Evolutionary conservation across 2,329 filamentous ascomycete species (phyloP).

Genomic region (Akanthomyces lecanii): DNA sequence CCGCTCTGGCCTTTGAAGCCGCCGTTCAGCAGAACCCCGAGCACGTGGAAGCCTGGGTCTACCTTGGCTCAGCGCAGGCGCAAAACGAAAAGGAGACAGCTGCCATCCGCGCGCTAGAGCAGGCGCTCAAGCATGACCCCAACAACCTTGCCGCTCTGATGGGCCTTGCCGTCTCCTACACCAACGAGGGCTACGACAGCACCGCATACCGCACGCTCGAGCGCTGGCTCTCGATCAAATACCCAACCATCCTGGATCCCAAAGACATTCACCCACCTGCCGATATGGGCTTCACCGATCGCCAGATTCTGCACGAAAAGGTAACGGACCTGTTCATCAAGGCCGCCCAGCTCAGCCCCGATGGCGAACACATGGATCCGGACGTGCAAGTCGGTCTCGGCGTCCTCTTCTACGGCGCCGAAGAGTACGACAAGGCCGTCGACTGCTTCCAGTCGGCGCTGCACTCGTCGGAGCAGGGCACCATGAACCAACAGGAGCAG

Average conservation of each 20-base stretch:
- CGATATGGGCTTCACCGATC: constrained; percentile 94
- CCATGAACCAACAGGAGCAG: constrained; percentile 78
- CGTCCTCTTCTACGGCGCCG: constrained; percentile 94
- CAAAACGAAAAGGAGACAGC: constrained; percentile 98
- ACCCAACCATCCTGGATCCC: constrained; percentile 74
- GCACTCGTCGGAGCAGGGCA: constrained; percentile 76
- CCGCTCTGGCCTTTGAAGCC: constrained; percentile 91
- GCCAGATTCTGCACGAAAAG: constrained; percentile 81
- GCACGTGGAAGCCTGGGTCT: constrained; percentile 90
- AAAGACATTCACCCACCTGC: constrained; percentile 67
- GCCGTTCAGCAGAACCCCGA: constrained; percentile 85
- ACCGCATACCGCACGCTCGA: constrained; percentile 95
- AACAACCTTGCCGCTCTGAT: constrained; percentile 86
- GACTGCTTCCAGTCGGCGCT: constrained; percentile 96
- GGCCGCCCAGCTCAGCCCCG: constrained; percentile 86
- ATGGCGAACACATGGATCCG: constrained; percentile 93
- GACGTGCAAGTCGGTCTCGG: constrained; percentile 97
- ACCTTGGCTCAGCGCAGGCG: constrained; percentile 85
- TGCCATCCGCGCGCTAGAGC: constrained; percentile 88
- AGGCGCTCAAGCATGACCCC: constrained; percentile 82
- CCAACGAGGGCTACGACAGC: constrained; percentile 97
- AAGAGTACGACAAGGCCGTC: constrained; percentile 97
- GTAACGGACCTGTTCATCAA: constrained; percentile 88
- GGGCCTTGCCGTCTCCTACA: constrained; percentile 94
- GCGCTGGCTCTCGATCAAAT: constrained; percentile 94